Base-by-base conservation (phyloP, 306 rosid species). In the Acacia crassicarpa region DNA sequence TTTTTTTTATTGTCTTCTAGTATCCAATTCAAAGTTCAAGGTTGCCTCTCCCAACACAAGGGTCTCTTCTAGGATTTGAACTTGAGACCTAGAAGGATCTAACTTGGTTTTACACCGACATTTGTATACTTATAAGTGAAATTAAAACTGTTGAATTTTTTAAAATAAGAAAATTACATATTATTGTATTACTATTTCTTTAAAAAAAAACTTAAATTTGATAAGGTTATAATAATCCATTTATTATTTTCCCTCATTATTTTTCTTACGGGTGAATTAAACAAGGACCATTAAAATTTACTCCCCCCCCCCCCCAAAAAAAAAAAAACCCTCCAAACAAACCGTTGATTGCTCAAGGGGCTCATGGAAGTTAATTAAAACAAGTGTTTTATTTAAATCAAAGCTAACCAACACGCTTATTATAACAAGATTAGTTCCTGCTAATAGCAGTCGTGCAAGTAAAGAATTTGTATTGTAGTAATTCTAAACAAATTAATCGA, bases 41-140 rank as follows among this genome's bases (percentile, higher is more conserved):
- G 8, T 0, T 35, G 1, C 8, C 7, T 0, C 40, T 35, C 7
- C 7, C 40, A 35, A 35, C 1, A 35, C 1, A 35, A 35, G 7
- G 5, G 8, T 35, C 0, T 35, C 1, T 0, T 35, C 6, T 35
- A 6, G 1, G 1, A 35, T 8, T 35, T 0, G 5, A 35, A 35
- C 40, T 35, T 8, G 1, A 35, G 1, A 35, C 6, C 40, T 8
- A 35, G 1, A 35, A 35, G 7, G 8, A 35, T 35, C 6, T 35
- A 35, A 1, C 40, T 1, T 43, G 8, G 40, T 8, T 8, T 35
- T 11, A 43, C 13, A 27, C 7, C 1, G 40, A 35, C 5, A 5
- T 35, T 35, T 35, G 40, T 35, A 35, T 35, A 35, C 5, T 35
- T 35, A 5, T 14, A 46, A 3, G 2, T 41, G 2, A 3, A 58